Base-by-base conservation (phyloP, 1,284 basidiomycete genomes). In the Melampsora larici-populina region DNA sequence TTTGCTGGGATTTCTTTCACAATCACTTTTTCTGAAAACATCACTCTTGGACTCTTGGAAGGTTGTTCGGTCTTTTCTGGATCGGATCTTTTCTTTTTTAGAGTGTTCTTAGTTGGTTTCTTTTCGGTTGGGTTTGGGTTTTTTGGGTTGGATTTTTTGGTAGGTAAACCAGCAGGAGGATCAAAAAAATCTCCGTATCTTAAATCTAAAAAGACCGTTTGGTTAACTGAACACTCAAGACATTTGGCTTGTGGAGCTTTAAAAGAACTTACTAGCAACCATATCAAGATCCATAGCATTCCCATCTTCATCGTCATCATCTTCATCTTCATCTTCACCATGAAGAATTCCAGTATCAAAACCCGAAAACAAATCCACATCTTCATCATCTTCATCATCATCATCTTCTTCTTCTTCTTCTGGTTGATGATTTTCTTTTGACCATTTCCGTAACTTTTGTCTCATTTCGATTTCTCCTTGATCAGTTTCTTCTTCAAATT, bases 351-450 rank as follows among this genome's bases (percentile, higher is more conserved):
- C 60, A 49, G 67, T 64, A 49, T 69, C 33, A 21, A 60, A 70
- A 18, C 36, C 24, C 21, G 65, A 67, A 64, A 75, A 76, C 65
- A 79, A 36, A 62, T 78, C 79, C 6, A 75, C 36, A 36, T 36
- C 67, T 17, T 78, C 58, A 15, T 79, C 78, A 8, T 79, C 71
- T 26, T 69, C 60, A n/a, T 70, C 71, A 7, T 80, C 80, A 48
- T 80, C 80, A 64, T 87, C 83, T 49, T 82, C 85, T 63, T 86
- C 86, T 0, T 83, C 85, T 15, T 82, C 81, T 4, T 82, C 82
- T 8, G 81, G 81, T 33, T 82, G 80, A 36, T 81, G 80, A 0
- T 26, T 24, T 48, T 70, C 17, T 29, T 43, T n/a, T 7, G 36
- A 29, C 21, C 29, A 70, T 51, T 68, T 48, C 13, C 49, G 43